Conservation (phyloP, 2,329 filamentous ascomycete species). For the Fusarium bulbicola region DNA sequence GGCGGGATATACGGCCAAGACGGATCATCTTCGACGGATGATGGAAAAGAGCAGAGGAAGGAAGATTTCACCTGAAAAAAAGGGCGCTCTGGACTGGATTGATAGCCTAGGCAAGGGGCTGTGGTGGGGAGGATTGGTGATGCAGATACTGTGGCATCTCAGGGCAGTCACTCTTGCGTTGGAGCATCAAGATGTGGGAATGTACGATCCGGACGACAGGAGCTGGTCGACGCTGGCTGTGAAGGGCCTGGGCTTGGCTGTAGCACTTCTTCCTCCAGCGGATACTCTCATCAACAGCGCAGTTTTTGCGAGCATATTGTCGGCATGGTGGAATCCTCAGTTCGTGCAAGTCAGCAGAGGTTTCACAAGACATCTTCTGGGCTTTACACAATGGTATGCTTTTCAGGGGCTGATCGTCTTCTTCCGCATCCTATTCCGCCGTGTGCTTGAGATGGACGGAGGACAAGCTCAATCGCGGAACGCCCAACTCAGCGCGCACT, state of each 20-base stretch:
- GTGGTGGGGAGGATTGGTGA: slow-evolving; percentile 58
- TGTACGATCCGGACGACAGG: slow-evolving; percentile 47
- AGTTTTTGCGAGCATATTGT: slow-evolving; percentile 58
- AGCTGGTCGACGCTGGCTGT: slow-evolving; percentile 25
- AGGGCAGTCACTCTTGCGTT: slow-evolving; percentile 42
- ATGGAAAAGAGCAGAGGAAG: slow-evolving; percentile 69
- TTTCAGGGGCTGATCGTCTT: slow-evolving; percentile 69
- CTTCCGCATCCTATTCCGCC: slow-evolving; percentile 61
- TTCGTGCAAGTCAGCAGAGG: slow-evolving; percentile 69
- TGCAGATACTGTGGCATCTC: slow-evolving; percentile 63
- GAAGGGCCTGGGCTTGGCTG: slow-evolving; percentile 22
- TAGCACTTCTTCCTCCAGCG: slow-evolving; percentile 50
- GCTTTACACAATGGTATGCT: slow-evolving; percentile 71
- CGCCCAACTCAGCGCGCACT: slow-evolving; percentile 63
- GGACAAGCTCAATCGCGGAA: slow-evolving; percentile 50
- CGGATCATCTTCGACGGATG: slow-evolving; percentile 80
- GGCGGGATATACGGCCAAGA: slow-evolving; percentile 82
- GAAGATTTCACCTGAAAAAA: slow-evolving; percentile 38
- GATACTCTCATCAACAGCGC: slow-evolving; percentile 57
- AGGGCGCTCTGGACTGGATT: slow-evolving; percentile 54
- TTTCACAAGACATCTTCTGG: slow-evolving; percentile 66
- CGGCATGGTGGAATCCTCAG: slow-evolving; percentile 75
- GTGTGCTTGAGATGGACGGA: slow-evolving; percentile 52
- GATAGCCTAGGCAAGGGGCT: slow-evolving; percentile 54
- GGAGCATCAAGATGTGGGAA: slow-evolving; percentile 41